Evolutionary conservation across 2,329 filamentous ascomycete species (phyloP).

Genomic region (Pseudogymnoascus verrucosus): DNA sequence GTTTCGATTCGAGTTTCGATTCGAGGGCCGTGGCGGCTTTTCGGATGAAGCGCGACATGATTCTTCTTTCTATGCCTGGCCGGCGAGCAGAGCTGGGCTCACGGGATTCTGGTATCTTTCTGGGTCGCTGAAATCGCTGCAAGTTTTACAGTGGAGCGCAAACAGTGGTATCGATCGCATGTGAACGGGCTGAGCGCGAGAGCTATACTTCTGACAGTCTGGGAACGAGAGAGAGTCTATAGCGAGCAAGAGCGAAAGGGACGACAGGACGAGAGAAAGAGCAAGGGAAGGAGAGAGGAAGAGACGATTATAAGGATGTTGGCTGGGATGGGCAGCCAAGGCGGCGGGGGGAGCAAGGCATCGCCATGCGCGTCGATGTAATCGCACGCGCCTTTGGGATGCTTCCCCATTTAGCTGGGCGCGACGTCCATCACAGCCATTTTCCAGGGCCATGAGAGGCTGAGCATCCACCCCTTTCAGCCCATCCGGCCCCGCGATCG

Average conservation of each 20-base stretch:
- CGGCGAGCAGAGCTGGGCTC: neutral
- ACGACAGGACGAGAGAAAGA: neutral
- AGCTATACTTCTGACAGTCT: neutral
- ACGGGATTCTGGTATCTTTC: neutral
- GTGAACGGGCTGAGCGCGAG: neutral
- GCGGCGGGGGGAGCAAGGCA: neutral
- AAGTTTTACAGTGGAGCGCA: neutral
- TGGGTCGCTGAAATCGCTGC: neutral
- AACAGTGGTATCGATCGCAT: neutral
- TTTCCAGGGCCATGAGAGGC: neutral
- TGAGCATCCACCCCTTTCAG: neutral
- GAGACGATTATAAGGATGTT: neutral
- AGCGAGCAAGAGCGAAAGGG: neutral
- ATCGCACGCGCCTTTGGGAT: constrained; percentile 1
- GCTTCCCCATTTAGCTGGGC: constrained; percentile 2
- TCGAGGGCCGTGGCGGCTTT: neutral
- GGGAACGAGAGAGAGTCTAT: neutral
- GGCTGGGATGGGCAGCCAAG: neutral
- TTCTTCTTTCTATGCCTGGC: neutral
- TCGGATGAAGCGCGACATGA: neutral
- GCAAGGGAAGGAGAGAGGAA: neutral
- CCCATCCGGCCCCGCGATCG: neutral
- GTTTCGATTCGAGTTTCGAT: neutral
- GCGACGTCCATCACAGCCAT: neutral
- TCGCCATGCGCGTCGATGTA: constrained; percentile 1